These are phyloP conservation scores for Osmozyma mogii DNA, from an alignment of 805 yeast species.

Conservation along the genomic window DNA sequence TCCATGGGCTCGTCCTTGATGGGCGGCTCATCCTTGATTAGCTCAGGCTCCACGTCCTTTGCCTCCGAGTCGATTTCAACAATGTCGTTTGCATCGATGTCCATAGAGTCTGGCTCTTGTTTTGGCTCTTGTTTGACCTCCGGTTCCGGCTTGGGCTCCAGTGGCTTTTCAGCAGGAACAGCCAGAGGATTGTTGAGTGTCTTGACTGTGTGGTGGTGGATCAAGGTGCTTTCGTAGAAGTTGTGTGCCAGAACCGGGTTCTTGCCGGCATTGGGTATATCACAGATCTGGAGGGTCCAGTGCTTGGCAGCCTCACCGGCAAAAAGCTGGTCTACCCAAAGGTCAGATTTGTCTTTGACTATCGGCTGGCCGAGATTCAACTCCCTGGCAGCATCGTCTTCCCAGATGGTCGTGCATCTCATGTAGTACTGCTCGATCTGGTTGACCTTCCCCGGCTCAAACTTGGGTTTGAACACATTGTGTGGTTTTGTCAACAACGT, in stretches of 20 bases:
- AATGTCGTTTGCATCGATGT: too few relatives aligned
- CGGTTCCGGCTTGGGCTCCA: background rate
- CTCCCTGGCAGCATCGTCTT: conserved; percentile 15
- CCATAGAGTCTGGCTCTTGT: background rate
- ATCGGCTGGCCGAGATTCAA: conserved; percentile 23
- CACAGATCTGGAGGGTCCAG: conserved; percentile 62
- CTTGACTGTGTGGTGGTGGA: conserved; percentile 45
- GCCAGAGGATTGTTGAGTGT: too few relatives aligned
- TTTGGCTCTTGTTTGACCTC: background rate
- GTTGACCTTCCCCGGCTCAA: conserved; percentile 47
- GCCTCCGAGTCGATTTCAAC: too few relatives aligned
- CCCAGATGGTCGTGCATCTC: conserved; percentile 44
- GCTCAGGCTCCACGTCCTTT: background rate
- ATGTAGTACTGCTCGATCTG: conserved; percentile 50
- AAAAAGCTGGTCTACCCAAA: conserved; percentile 25
- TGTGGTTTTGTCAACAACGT: conserved; percentile 43
- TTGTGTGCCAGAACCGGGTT: conserved; percentile 55
- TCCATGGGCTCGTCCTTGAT: conserved; percentile 4
- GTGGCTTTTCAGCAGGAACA: conserved; percentile 9
- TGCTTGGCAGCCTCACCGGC: conserved; percentile 18
- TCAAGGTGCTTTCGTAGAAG: conserved; percentile 52
- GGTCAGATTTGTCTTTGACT: conserved; percentile 11
- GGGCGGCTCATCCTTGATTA: conserved; percentile 1
- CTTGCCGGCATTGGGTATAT: conserved; percentile 72
- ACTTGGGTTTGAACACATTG: conserved; percentile 44